Base-by-base conservation (phyloP, 2,329 filamentous ascomycete species). In the Aspergillus brasiliensis region DNA sequence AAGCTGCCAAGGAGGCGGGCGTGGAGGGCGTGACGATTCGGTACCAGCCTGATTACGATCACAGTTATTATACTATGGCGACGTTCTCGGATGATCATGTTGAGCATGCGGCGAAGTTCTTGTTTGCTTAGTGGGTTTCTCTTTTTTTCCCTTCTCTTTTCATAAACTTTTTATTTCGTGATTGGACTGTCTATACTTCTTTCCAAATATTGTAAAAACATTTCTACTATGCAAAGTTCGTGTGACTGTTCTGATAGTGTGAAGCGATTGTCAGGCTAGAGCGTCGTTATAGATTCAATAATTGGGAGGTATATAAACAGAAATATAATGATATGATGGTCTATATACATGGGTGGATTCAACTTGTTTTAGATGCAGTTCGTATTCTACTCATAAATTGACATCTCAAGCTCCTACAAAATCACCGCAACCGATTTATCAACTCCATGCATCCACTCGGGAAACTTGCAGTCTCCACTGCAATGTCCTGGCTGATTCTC, bases 11-110 rank as follows among this genome's bases (percentile, higher is more conserved):
- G 79, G 88, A 90, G 66, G 85, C 87, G 25, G 91, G 91, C 19
- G 83, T 92, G 55, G 80, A 82, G 60, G 91, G 90, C 8, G 80
- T 97, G 63, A 86, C 86, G 56, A 79, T 98, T 64, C 86, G 94
- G 71, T 95, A 94, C 82, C 94, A 97, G 75, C 72, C 91, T 80
- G 92, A 88, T 63, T 98, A 99, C 74, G 95, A 99, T 76, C 95
- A 99, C 80, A 96, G 92, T 63, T 99, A 99, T 81, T 99, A 88
- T 79, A 97, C 97, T 78, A 96, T 99, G 82, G 89, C 93, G 37
- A 88, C 87, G 15, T 99, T 99, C 75, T 86, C 89, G 46, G 89
- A 91, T 71, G 93, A 98, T 69, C 95, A 99, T 78, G 85, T 98
- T 67, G 88, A 91, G 70, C 92, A 96, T 79, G 92, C 92, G 61